phyloP scores from a whole-genome alignment of 2,329 filamentous ascomycete genomes.

The Arthrobotrys entomopaga region DNA sequence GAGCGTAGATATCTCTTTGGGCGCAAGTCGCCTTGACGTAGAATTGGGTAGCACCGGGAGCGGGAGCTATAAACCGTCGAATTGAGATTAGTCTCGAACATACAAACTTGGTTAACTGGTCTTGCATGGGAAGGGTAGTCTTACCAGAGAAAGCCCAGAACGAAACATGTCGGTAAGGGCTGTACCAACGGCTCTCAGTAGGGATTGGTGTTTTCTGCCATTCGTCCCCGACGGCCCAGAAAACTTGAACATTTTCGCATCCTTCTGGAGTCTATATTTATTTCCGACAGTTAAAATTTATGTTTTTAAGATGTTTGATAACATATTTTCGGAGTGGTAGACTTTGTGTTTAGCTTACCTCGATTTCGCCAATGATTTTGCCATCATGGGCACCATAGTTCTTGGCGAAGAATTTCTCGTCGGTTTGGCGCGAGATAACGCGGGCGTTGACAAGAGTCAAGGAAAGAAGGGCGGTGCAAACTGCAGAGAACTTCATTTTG shows the following conservation, averaged over 20 bases:
- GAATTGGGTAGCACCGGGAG: slow-evolving; percentile 24
- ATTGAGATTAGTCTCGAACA: too few relatives aligned
- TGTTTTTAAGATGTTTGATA: not conserved
- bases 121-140: not conserved
- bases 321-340: not conserved
- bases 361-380: slow-evolving; percentile 17
- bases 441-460: slow-evolving; percentile 15
- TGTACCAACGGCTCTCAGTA: slow-evolving; percentile 2
- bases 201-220: slow-evolving; percentile 12
- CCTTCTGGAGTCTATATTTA: slow-evolving; percentile 20
- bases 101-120: too few relatives aligned
- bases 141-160: slow-evolving; percentile 25
- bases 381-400: not conserved
- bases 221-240: slow-evolving; percentile 15
- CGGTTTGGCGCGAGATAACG: slow-evolving; percentile 12
- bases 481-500: slow-evolving; percentile 25
- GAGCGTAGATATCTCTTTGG: slow-evolving; percentile 11
- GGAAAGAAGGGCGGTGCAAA: slow-evolving; percentile 15
- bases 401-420: slow-evolving; percentile 12
- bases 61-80: not conserved
- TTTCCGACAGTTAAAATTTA: not conserved
- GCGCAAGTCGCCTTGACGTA: slow-evolving; percentile 5
- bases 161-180: slow-evolving; percentile 8
- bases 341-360: not conserved
- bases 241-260: slow-evolving; percentile 5